Evolutionary conservation across 495 filamentous ascomycete species (phyloP), one percentile per base, ranked within the genome.

Genomic region (Viridothelium virens): DNA sequence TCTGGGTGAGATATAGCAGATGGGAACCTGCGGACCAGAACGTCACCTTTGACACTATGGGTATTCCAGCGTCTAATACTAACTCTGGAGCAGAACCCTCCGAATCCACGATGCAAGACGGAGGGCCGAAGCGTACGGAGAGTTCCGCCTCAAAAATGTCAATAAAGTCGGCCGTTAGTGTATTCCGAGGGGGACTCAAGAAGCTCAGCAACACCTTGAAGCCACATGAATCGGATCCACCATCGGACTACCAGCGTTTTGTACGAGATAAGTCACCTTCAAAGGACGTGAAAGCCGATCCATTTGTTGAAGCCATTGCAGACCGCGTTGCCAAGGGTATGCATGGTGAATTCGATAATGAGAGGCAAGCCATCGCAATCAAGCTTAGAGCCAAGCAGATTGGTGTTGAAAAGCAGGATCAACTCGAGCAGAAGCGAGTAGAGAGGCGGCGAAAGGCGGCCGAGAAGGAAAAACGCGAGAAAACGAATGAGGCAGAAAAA

Each of bases 191-290:
- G 4, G 53, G 53, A 7, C 18, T 59, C 53, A 59, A 18, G 18
- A 59, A 59, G 53, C 53, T 59, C 14, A 59, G 53, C 53, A 59
- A 10, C 53, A 59, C 53, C 5, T 59, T 59, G 18, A 59, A 33
- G 53, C 53, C 53, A 14, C 53, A 59, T 0, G 53, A 59, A 3
- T 4, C 25, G 53, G 53, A 59, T 36, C 53, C 53, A 31, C 53
- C 31, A 59, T 59, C 53, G 31, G 53, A 59, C 31, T 59, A 59
- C 14, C 53, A 59, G 31, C 53, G 53, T 18, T 59, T 59, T 34
- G 53, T 14, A 33, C 7, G 53, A 36, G 18, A 18, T 9, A 59
- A 36, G 7, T 59, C 53, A 7, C 53, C 53, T 10, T 3, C 25
- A 34, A 18, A 59, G 5, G 53, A 36, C 3, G 18, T n/a, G 14